Evolutionary conservation across 768 basidiomycete genomes (phyloP).

Genomic region (Leucocoprinus sp.): DNA sequence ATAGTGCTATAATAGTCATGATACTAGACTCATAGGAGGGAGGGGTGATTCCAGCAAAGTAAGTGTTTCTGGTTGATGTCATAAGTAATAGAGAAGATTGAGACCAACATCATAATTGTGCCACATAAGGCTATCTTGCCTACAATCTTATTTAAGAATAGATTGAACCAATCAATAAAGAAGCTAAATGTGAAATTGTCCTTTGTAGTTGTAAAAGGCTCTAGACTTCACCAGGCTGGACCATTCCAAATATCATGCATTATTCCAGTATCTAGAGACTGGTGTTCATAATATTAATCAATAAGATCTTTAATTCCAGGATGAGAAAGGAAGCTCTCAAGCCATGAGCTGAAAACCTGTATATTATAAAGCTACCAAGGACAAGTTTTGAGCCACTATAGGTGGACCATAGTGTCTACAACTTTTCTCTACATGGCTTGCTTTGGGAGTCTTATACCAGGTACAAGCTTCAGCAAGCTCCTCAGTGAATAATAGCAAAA

Average conservation of each 20-base stretch:
- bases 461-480: too few relatives aligned
- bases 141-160: slow-evolving; percentile 20
- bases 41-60: slow-evolving; percentile 17
- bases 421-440: too few relatives aligned
- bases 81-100: slow-evolving; percentile 14
- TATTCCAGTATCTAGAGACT: neutral
- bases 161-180: too few relatives aligned
- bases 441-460: too few relatives aligned
- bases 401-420: too few relatives aligned
- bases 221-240: slow-evolving; percentile 19
- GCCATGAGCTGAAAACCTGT: too few relatives aligned
- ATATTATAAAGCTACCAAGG: too few relatives aligned
- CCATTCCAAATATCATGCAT: slow-evolving; percentile 17
- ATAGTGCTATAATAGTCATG: slow-evolving; percentile 13
- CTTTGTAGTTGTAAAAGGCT: slow-evolving; percentile 12
- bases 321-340: slow-evolving; percentile 15
- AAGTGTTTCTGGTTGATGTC: slow-evolving; percentile 10
- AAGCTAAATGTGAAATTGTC: slow-evolving; percentile 17
- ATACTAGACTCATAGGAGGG: slow-evolving; percentile 16
- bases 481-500: too few relatives aligned
- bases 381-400: too few relatives aligned
- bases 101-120: slow-evolving; percentile 15
- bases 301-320: slow-evolving; percentile 18
- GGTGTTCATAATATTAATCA: slow-evolving; percentile 15
- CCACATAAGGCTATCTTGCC: slow-evolving; percentile 16